Percentiles rank a stretch among this genome's conserved stretches.
These are phyloP conservation scores for Tephrocybe sp. DNA, from an alignment of 768 basidiomycete species.

Conservation along the genomic window DNA sequence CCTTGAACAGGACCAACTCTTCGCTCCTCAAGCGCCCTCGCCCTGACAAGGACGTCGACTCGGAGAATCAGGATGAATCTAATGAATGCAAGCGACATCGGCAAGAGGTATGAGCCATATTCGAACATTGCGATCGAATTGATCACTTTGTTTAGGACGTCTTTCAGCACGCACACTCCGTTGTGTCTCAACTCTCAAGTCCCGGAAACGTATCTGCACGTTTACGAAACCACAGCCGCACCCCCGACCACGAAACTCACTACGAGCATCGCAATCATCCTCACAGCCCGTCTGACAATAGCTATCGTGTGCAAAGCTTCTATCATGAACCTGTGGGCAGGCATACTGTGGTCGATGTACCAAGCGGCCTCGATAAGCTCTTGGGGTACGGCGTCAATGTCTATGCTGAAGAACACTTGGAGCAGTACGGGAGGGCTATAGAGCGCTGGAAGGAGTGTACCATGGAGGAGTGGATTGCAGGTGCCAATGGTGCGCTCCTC, in stretches of 20 bases:
- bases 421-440: constrained; percentile 42
- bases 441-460: constrained; percentile 51
- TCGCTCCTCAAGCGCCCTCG: constrained; percentile 8
- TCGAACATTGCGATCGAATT: too few relatives aligned
- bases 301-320: not conserved
- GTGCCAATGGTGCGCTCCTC: constrained; percentile 44
- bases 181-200: constrained; percentile 5
- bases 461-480: constrained; percentile 54
- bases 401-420: constrained; percentile 39
- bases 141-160: constrained; percentile 6
- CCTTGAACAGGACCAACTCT: not conserved
- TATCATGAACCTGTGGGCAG: constrained; percentile 1
- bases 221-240: constrained; percentile 4
- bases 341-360: not conserved
- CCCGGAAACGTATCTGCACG: constrained; percentile 3
- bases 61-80: constrained; percentile 1
- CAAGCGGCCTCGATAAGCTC: constrained; percentile 33
- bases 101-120: too few relatives aligned
- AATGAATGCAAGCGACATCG: constrained; percentile 11
- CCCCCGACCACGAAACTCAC: constrained; percentile 4
- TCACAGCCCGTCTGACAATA: constrained; percentile 3
- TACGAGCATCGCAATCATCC: constrained; percentile 9
- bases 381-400: constrained; percentile 44
- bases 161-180: constrained; percentile 9
- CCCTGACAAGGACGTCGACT: constrained; percentile 1